These are phyloP conservation scores for Pseudomonodictys pantanalensis DNA, from an alignment of 495 filamentous ascomycete species.

Conservation along the genomic window DNA sequence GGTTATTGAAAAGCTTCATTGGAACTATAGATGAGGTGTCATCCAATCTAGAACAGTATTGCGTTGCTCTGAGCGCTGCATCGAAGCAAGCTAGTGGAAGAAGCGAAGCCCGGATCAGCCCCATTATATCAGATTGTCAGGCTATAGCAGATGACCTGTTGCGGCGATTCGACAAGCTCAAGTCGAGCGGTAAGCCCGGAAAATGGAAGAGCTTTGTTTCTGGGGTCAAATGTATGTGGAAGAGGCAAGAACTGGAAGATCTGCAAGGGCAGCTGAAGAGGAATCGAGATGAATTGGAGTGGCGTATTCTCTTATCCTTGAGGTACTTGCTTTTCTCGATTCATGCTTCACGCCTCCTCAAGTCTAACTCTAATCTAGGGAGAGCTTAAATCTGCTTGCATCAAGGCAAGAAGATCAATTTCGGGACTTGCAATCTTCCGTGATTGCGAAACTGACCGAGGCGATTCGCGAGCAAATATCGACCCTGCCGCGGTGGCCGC, in stretches of 20 bases:
- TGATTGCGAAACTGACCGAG: not conserved
- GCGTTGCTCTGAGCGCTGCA: not conserved
- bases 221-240: not conserved
- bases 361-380: not conserved
- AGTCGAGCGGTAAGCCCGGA: not conserved
- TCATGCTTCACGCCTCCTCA: not conserved
- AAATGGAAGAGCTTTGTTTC: constrained; percentile 2
- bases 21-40: not conserved
- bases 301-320: not conserved
- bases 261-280: not conserved
- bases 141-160: not conserved
- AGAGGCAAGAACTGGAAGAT: not conserved
- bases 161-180: not conserved
- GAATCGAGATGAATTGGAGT: not conserved
- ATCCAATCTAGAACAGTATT: not conserved
- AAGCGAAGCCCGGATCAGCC: not conserved
- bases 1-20: not conserved
- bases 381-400: not conserved
- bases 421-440: not conserved
- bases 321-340: not conserved
- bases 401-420: not conserved
- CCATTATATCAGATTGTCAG: not conserved
- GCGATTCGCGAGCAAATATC: not conserved
- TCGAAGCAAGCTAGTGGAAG: not conserved
- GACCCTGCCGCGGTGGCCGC: not conserved